Base-by-base conservation (phyloP, 371 early-diverging fungal species). In the Rhizopus microsporus region DNA sequence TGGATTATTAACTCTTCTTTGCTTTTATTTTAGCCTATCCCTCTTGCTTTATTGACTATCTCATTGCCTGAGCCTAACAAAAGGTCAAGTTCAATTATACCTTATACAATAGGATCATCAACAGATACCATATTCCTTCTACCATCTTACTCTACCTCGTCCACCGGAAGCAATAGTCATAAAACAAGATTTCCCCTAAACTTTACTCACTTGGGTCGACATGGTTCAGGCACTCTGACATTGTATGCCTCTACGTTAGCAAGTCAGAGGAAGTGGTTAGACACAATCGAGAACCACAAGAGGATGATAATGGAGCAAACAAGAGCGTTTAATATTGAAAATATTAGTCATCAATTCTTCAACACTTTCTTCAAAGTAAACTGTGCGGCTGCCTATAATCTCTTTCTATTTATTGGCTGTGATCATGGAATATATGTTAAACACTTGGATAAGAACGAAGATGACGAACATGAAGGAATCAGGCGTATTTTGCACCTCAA, bases 251-350 rank as follows among this genome's bases (percentile, higher is more conserved):
- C 81, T 6, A 87, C 88, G 13, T 71, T 80, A 15, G 86, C 88
- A 0, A 91, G 87, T 52, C 82, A 91, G 23, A 81, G 80, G 51
- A 83, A 92, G 56, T 95, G 95, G 95, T 69, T 87, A 39, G 89
- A 92, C 52, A 86, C 85, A 56, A 88, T 94, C 42, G 84, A 87
- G 58, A 81, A 84, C 53, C 89, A 91, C 67, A 78, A 46, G 12
- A 17, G 46, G 23, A 29, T 7, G 7, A 49, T 90, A 34, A 82
- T 71, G 61, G 78, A 74, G 45, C 74, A 81, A 56, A 62, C 71
- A 59, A 64, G 72, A 60, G 73, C 80, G 50, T 80, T 89, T 68
- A 88, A 89, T 53, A 72, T 86, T 37, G 60, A 67, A 37, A 47
- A 57, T 7, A 47, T 71, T 33, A 60, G 48, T 29, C 53, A 62